phyloP scores from a whole-genome alignment of 1,284 basidiomycete species.

The Cryptococcus hybrid region DNA sequence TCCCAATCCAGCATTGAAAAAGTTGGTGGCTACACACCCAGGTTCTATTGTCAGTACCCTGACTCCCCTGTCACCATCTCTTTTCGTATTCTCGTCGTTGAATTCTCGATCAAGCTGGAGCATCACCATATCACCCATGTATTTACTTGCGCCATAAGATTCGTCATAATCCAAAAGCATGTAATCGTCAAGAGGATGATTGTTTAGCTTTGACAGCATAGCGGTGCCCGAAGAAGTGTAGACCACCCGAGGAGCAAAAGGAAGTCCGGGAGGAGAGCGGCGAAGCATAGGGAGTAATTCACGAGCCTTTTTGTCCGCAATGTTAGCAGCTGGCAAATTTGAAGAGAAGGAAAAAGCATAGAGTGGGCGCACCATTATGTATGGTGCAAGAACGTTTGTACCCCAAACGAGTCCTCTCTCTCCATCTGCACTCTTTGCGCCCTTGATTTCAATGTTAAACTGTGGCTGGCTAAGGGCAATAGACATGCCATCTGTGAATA shows the following conservation, averaged over 20 bases:
- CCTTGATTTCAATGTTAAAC: conserved; percentile 63
- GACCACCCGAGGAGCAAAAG: conserved; percentile 62
- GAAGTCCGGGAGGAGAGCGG: conserved; percentile 36
- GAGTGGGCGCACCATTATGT: conserved; percentile 63
- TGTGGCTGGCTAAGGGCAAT: conserved; percentile 59
- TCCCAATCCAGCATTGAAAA: conserved; percentile 49
- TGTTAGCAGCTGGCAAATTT: background rate
- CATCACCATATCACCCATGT: conserved; percentile 71
- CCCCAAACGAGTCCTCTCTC: conserved; percentile 81
- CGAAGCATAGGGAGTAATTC: conserved; percentile 43
- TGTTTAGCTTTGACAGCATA: conserved; percentile 56
- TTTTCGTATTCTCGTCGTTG: conserved; percentile 38
- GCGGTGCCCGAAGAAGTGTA: conserved; percentile 79
- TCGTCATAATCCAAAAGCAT: conserved; percentile 63
- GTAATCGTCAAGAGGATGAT: conserved; percentile 58
- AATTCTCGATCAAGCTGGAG: conserved; percentile 56
- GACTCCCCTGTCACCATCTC: conserved; percentile 31
- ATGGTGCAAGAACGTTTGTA: conserved; percentile 80
- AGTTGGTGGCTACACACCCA: conserved; percentile 68
- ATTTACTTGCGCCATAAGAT: conserved; percentile 75
- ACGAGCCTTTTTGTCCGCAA: conserved; percentile 28
- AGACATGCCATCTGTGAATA: conserved; percentile 53
- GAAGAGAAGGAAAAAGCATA: background rate
- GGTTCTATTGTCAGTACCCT: conserved; percentile 71
- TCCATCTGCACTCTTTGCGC: conserved; percentile 63